These are phyloP conservation scores for Ogataea saltuana DNA, from an alignment of 805 yeast genomes.

Conservation along the genomic window DNA sequence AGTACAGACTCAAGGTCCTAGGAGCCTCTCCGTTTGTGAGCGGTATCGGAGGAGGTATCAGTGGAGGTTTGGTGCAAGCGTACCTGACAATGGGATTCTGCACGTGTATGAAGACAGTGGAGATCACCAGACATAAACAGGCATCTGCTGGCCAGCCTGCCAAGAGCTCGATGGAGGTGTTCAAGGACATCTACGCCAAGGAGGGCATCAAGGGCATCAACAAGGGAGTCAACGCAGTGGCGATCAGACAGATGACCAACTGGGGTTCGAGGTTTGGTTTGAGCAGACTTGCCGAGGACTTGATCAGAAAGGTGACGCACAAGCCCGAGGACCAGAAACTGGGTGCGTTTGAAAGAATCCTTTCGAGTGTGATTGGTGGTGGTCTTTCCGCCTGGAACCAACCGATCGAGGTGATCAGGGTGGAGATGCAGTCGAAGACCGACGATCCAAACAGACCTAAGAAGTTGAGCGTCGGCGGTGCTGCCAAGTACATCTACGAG, in stretches of 20 bases:
- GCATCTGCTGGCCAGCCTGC: constrained; percentile 63
- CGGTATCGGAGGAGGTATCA: constrained; percentile 94
- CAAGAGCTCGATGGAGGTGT: constrained; percentile 80
- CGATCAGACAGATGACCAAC: constrained; percentile 97
- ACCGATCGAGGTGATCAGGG: constrained; percentile 96
- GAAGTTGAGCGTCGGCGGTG: constrained; percentile 73
- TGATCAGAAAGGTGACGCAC: constrained; percentile 65
- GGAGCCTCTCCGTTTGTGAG: constrained; percentile 74
- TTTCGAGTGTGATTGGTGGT: constrained; percentile 91
- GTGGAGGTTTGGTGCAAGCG: constrained; percentile 96
- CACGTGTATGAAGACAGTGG: constrained; percentile 98
- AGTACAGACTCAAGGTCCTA: constrained; percentile 64
- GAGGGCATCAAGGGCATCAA: constrained; percentile 96
- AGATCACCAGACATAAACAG: constrained; percentile 88
- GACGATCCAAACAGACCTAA: constrained; percentile 93
- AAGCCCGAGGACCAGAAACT: constrained; percentile 57
- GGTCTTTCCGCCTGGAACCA: constrained; percentile 98
- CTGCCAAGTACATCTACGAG: constrained; percentile 79
- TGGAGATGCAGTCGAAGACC: constrained; percentile 97
- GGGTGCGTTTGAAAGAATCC: constrained; percentile 75
- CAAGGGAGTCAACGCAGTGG: constrained; percentile 98
- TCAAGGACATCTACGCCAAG: constrained; percentile 74
- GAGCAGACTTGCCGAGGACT: constrained; percentile 87
- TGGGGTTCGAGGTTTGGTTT: constrained; percentile 99
- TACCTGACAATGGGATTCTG: constrained; percentile 97